Percentiles rank a stretch among this genome's conserved stretches.
Evolutionary conservation across 345 rosid species (phyloP).

Genomic region (Mercurialis annua): DNA sequence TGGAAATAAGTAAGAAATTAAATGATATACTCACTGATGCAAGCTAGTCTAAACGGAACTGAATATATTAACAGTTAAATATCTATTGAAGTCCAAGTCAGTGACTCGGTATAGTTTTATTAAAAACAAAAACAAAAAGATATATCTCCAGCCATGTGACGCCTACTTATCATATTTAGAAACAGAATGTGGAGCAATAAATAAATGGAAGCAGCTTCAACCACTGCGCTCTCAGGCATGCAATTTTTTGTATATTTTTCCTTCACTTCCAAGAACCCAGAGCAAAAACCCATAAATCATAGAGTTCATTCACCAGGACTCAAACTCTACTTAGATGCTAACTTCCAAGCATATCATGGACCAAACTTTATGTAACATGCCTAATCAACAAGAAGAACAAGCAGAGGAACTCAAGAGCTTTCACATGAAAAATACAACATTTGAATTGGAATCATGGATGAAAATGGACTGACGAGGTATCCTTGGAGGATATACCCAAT

Average conservation of each 20-base stretch:
- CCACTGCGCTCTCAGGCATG: not conserved
- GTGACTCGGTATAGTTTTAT: not conserved
- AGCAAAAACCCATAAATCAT: too few relatives aligned
- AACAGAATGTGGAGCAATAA: not conserved
- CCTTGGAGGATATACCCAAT: conserved; percentile 2
- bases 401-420: not conserved
- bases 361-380: not conserved
- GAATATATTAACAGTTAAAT: conserved; percentile 3
- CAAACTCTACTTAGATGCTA: conserved; percentile 6
- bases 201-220: not conserved
- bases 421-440: not conserved
- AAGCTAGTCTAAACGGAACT: not conserved
- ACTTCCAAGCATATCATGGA: not conserved
- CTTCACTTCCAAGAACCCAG: not conserved
- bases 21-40: not conserved
- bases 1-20: conserved; percentile 15
- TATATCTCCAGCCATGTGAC: not conserved
- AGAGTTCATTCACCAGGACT: not conserved
- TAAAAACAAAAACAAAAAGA: not conserved
- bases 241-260: not conserved
- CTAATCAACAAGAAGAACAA: not conserved
- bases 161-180: not conserved
- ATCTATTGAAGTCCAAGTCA: not conserved
- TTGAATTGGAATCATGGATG: not conserved
- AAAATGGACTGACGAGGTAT: not conserved